Evolutionary conservation across 306 rosid species (phyloP).

Genomic region (Cucumis hystrix): DNA sequence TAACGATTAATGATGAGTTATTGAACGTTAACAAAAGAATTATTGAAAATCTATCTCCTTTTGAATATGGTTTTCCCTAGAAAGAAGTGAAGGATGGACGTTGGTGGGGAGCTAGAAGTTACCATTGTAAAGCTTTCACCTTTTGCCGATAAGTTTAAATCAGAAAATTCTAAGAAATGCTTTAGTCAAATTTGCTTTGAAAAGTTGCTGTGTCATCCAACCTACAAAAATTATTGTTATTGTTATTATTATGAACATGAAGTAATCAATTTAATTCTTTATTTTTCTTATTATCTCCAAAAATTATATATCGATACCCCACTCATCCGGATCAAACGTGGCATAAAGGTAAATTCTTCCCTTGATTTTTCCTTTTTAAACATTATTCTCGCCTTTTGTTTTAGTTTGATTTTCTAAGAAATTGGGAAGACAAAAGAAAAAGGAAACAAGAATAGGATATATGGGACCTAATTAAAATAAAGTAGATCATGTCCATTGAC

Average conservation of each 20-base stretch:
- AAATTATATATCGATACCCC: background rate
- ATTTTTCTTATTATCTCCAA: background rate
- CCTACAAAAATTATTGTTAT: background rate
- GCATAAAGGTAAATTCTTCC: background rate
- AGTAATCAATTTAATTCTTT: background rate
- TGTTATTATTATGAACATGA: too few species aligned
- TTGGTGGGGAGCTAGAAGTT: background rate
- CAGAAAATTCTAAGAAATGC: background rate
- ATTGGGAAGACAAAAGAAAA: background rate
- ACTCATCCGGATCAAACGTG: background rate
- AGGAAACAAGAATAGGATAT: background rate
- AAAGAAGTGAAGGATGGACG: background rate
- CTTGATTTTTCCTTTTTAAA: background rate
- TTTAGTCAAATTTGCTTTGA: background rate
- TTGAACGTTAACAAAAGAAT: background rate
- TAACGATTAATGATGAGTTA: background rate
- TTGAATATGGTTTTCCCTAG: background rate
- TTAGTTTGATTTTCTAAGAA: background rate
- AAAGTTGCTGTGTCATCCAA: background rate
- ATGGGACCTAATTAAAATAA: background rate
- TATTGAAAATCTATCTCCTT: background rate
- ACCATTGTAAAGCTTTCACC: background rate
- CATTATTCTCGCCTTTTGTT: background rate
- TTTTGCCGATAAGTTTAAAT: background rate
- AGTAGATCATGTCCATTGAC: background rate